These are phyloP conservation scores for Hypseocharis bilobata DNA, from an alignment of 441 rosid genomes.

Conservation along the genomic window DNA sequence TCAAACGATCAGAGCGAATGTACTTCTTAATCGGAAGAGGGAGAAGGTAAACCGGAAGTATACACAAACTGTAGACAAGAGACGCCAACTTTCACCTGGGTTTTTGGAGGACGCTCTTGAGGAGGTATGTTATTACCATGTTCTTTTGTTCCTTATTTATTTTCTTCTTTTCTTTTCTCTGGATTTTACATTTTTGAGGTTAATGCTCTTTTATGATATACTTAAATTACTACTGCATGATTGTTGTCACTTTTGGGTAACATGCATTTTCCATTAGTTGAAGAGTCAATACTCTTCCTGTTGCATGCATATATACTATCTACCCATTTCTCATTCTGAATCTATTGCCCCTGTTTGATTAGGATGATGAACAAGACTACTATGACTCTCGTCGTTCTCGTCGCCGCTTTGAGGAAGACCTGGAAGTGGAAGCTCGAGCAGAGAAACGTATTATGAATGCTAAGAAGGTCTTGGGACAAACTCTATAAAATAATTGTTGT, in stretches of 20 bases:
- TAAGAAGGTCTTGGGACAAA: slow-evolving; percentile 53
- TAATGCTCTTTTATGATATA: background rate
- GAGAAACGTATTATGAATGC: slow-evolving; percentile 86
- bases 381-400: slow-evolving; percentile 66
- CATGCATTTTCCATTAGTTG: background rate
- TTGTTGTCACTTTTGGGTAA: background rate
- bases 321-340: background rate
- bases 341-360: slow-evolving; percentile 16
- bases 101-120: slow-evolving; percentile 93
- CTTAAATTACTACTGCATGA: background rate
- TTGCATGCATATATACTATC: background rate
- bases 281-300: background rate
- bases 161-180: background rate
- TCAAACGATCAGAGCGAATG: slow-evolving; percentile 80
- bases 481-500: too few relatives aligned
- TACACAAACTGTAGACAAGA: slow-evolving; percentile 54
- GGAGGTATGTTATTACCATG: slow-evolving; percentile 45
- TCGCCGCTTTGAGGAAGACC: slow-evolving; percentile 74
- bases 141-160: slow-evolving; percentile 9
- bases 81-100: slow-evolving; percentile 81
- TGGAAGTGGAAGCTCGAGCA: slow-evolving; percentile 80
- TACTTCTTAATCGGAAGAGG: slow-evolving; percentile 71
- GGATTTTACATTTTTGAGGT: background rate
- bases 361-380: slow-evolving; percentile 86
- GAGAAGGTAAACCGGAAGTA: slow-evolving; percentile 82